Evolutionary conservation across 192 early-diverging fungal species (phyloP).

Genomic region (Gonapodya prolifera): DNA sequence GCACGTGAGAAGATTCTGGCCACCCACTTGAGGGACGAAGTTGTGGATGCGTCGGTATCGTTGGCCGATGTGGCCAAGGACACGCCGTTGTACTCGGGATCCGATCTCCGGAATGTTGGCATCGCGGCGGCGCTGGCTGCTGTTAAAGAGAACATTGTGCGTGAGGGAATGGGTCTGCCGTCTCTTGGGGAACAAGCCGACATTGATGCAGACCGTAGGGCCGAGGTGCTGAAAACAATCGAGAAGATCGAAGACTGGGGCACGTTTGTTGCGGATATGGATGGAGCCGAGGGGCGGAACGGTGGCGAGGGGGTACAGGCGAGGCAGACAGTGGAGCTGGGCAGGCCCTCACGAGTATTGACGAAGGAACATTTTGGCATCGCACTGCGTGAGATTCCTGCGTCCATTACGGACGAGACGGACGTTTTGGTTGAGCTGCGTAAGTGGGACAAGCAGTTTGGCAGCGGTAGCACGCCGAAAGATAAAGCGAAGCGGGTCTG

Average conservation of each 20-base stretch:
- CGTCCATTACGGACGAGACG: constrained; percentile 83
- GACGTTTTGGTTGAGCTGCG: constrained; percentile 72
- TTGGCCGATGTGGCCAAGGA: constrained; percentile 51
- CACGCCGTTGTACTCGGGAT: constrained; percentile 78
- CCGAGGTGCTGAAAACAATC: constrained; percentile 8
- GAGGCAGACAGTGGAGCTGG: not conserved
- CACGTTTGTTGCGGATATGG: constrained; percentile 3
- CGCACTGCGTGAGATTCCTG: constrained; percentile 72
- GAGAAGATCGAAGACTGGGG: constrained; percentile 25
- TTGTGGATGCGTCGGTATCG: constrained; percentile 41
- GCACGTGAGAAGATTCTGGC: constrained; percentile 62
- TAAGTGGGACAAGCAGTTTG: constrained; percentile 83
- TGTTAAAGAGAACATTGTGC: constrained; percentile 22
- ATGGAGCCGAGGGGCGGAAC: not conserved
- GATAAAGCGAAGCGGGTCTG: constrained; percentile 30
- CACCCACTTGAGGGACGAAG: constrained; percentile 67
- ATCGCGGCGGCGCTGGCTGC: constrained; percentile 58
- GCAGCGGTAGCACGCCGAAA: constrained; percentile 53
- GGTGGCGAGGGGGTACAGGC: constrained; percentile 5
- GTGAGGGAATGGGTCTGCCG: constrained; percentile 1
- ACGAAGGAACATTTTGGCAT: constrained; percentile 60
- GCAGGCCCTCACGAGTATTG: constrained; percentile 23
- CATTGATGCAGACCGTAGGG: not conserved
- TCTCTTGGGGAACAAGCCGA: not conserved
- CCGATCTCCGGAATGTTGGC: constrained; percentile 90